These are phyloP conservation scores for Aspergillus versicolor DNA, from an alignment of 2,329 filamentous ascomycete species.

Conservation along the genomic window DNA sequence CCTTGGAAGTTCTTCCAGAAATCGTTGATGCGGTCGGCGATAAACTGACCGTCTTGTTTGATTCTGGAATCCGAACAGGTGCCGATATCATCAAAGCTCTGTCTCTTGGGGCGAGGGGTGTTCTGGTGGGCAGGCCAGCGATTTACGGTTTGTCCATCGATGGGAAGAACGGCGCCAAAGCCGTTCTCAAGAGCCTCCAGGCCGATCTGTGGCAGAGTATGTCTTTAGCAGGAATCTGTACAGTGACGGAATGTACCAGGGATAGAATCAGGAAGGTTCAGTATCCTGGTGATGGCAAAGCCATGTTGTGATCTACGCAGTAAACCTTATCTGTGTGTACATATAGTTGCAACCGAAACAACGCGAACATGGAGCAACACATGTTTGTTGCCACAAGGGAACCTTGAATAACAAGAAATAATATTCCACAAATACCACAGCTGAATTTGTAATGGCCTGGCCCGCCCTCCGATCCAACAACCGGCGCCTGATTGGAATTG, in stretches of 20 bases:
- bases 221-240: slow-evolving; percentile 53
- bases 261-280: slow-evolving; percentile 34
- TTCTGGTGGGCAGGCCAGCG: slow-evolving; percentile 58
- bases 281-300: slow-evolving; percentile 36
- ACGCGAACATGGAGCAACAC: neutral
- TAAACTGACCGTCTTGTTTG: slow-evolving; percentile 50
- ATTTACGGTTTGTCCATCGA: slow-evolving; percentile 59
- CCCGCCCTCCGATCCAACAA: neutral
- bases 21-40: slow-evolving; percentile 60
- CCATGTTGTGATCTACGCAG: slow-evolving; percentile 27
- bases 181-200: slow-evolving; percentile 52
- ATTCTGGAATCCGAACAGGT: slow-evolving; percentile 52
- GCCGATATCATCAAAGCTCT: slow-evolving; percentile 54
- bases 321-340: neutral
- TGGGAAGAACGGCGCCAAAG: slow-evolving; percentile 55
- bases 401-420: no score
- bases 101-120: slow-evolving; percentile 56
- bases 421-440: no score
- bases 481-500: neutral
- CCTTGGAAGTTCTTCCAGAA: slow-evolving; percentile 56
- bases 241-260: slow-evolving; percentile 35
- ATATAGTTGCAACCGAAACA: neutral
- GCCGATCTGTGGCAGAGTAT: slow-evolving; percentile 58
- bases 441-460: no score
- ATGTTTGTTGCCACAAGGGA: neutral